Evolutionary conservation across 2,329 filamentous ascomycete species (phyloP).

Genomic region (Ophiostoma montium): DNA sequence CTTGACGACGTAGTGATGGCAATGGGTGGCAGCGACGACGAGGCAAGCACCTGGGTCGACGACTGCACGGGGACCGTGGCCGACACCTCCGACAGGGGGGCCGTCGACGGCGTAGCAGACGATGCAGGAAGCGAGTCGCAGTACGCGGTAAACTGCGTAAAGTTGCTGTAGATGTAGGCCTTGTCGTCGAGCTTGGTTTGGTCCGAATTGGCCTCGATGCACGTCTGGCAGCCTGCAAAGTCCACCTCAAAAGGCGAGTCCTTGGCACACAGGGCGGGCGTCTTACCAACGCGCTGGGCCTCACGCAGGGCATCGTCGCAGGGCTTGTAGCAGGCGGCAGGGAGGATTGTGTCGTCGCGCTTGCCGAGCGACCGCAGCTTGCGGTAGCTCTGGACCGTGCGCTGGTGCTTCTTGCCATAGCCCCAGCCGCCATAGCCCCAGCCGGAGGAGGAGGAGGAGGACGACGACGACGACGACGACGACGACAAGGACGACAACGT

Average conservation of each 20-base stretch:
- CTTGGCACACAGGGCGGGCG: slow-evolving; percentile 26
- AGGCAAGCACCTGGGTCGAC: slow-evolving; percentile 6
- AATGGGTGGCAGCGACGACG: slow-evolving; percentile 1
- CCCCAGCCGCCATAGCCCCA: not conserved
- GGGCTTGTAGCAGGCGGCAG: slow-evolving; percentile 33
- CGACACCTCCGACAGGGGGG: slow-evolving; percentile 2
- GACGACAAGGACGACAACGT: not conserved
- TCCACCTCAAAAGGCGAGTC: slow-evolving; percentile 28
- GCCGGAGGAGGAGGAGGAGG: not conserved
- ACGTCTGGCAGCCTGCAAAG: slow-evolving; percentile 26
- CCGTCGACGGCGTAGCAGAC: not conserved
- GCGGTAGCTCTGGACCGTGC: not conserved
- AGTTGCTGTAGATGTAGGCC: slow-evolving; percentile 24
- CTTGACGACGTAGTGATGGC: not conserved
- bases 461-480: not conserved
- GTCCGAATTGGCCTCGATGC: slow-evolving; percentile 21
- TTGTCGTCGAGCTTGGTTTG: slow-evolving; percentile 17
- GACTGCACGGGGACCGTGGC: slow-evolving; percentile 4
- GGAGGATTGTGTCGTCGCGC: slow-evolving; percentile 26
- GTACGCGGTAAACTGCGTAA: slow-evolving; percentile 31
- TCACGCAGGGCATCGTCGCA: slow-evolving; percentile 39
- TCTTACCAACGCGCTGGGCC: slow-evolving; percentile 34
- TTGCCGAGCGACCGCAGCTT: slow-evolving; percentile 19
- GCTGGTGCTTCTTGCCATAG: not conserved
- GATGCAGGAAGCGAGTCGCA: slow-evolving; percentile 21